Evolutionary conservation across 495 filamentous ascomycete species (phyloP).

Genomic region (Penicillium lagena): DNA sequence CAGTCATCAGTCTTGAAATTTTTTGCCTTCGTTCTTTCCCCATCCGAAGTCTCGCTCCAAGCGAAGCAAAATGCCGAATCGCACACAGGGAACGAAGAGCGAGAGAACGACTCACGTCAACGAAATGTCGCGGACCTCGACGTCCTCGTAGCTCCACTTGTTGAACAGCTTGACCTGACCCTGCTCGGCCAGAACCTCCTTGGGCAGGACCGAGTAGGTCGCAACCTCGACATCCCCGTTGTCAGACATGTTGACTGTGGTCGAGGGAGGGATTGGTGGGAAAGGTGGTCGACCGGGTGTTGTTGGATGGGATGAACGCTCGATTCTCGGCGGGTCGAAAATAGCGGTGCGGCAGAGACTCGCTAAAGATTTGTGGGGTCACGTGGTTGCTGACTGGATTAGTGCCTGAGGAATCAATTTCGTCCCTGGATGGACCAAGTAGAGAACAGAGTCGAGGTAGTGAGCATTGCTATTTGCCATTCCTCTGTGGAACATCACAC

Average conservation of each 20-base stretch:
- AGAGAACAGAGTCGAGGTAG: no score
- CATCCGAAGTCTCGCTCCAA: conserved; percentile 5
- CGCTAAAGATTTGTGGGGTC: conserved; percentile 38
- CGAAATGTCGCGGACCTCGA: conserved; percentile 98
- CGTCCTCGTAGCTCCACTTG: conserved; percentile 97
- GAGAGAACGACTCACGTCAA: conserved; percentile 75
- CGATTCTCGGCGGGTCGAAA: conserved; percentile 12
- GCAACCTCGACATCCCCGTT: conserved; percentile 89
- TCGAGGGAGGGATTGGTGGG: conserved; percentile 36
- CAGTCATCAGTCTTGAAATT: conserved; percentile 7
- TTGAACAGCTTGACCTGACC: conserved; percentile 97
- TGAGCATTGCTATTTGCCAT: background rate
- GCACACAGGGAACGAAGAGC: conserved; percentile 11
- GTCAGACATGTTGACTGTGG: conserved; percentile 80
- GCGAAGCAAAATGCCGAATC: conserved; percentile 11
- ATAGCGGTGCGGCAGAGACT: conserved; percentile 27
- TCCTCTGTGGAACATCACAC: no score
- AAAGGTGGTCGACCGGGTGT: conserved; percentile 39
- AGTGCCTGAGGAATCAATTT: conserved; percentile 11
- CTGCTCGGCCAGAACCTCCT: conserved; percentile 86
- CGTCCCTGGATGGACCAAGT: background rate
- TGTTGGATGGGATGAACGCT: conserved; percentile 5
- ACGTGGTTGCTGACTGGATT: conserved; percentile 8
- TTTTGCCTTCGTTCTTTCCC: background rate
- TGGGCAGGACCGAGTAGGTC: conserved; percentile 76